phyloP scores from a whole-genome alignment of 2,329 filamentous ascomycete genomes.

The Talaromyces funiculosus region DNA sequence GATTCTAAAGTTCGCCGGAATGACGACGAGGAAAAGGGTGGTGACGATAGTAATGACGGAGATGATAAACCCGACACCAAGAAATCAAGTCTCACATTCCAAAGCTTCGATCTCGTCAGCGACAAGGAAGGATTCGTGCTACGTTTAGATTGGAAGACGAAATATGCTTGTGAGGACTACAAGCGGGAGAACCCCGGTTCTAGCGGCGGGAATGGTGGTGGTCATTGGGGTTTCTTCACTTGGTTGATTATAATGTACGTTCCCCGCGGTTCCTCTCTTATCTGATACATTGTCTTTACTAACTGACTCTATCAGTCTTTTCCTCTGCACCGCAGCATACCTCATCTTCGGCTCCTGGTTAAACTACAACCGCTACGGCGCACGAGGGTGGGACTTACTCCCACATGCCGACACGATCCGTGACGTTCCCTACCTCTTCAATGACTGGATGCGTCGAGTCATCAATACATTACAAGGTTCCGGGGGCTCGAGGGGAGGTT shows the following conservation, averaged over 20 bases:
- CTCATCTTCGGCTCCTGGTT: constrained; percentile 98
- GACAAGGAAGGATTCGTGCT: constrained; percentile 55
- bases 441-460: constrained; percentile 77
- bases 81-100: constrained; percentile 60
- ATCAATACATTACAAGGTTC: constrained; percentile 78
- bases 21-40: constrained; percentile 22
- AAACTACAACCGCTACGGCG: constrained; percentile 96
- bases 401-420: constrained; percentile 89
- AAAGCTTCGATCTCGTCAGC: constrained; percentile 61
- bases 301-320: constrained; percentile 54
- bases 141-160: constrained; percentile 77
- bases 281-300: background rate
- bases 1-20: constrained; percentile 14
- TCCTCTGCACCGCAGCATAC: constrained; percentile 79
- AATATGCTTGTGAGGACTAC: constrained; percentile 70
- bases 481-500: constrained; percentile 73
- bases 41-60: constrained; percentile 15
- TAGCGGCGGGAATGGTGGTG: constrained; percentile 37
- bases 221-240: constrained; percentile 90
- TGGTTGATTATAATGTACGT: constrained; percentile 91
- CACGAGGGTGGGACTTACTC: constrained; percentile 87
- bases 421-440: constrained; percentile 84
- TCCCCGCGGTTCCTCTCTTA: background rate
- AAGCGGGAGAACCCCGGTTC: constrained; percentile 39
- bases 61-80: constrained; percentile 31